Conservation (phyloP, 1,284 basidiomycete genomes). For the Tilletia horrida region DNA sequence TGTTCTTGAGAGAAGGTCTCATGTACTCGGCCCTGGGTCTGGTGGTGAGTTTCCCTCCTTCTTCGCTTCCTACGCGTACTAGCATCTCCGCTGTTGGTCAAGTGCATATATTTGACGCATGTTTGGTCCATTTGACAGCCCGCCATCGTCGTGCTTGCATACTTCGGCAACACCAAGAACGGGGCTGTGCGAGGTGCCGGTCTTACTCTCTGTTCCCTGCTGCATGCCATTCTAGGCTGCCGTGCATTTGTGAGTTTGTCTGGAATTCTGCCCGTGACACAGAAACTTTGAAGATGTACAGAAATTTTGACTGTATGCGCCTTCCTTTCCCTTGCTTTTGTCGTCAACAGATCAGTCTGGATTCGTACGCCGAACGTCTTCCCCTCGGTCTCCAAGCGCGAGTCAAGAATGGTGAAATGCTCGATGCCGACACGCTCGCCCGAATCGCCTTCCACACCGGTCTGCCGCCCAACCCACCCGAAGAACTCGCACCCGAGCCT, state of each 20-base stretch:
- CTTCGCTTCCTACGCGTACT: no score
- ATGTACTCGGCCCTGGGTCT: slow-evolving; percentile 17
- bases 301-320: neutral
- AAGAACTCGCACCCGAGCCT: neutral
- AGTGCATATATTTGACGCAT: no score
- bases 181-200: slow-evolving; percentile 12
- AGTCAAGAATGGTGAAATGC: slow-evolving; percentile 20
- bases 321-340: neutral
- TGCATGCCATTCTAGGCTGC: slow-evolving; percentile 19
- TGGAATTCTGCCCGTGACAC: neutral
- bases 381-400: slow-evolving; percentile 15
- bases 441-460: slow-evolving; percentile 20
- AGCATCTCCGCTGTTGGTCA: no score
- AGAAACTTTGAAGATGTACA: neutral
- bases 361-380: slow-evolving; percentile 18
- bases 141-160: slow-evolving; percentile 5
- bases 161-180: slow-evolving; percentile 10
- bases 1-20: slow-evolving; percentile 20
- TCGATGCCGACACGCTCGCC: slow-evolving; percentile 20
- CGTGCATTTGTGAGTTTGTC: slow-evolving; percentile 19
- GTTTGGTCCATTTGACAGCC: no score
- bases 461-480: neutral
- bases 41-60: slow-evolving; percentile 12
- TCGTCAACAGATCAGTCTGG: slow-evolving; percentile 20
- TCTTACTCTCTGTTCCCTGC: slow-evolving; percentile 18